Evolutionary conservation across 2,329 filamentous ascomycete genomes (phyloP), one percentile per base, ranked within the genome.

Genomic region (Cladosporium colombiae): DNA sequence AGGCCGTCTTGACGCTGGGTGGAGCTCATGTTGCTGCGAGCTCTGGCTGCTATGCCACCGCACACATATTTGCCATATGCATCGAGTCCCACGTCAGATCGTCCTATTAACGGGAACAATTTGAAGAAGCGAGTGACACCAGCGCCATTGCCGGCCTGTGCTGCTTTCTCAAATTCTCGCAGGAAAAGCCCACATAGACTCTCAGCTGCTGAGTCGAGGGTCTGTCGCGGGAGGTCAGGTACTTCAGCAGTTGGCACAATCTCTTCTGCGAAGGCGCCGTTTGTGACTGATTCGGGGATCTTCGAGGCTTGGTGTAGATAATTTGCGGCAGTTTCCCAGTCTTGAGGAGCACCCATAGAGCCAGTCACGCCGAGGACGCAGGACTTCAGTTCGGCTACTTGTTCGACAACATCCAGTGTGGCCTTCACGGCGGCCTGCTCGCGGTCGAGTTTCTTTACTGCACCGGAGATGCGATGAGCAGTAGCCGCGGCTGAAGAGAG

Each of bases 111-210:
- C 18, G 95, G 95, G 73, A 99, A 99, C 44, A 99, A 83, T 81
- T 99, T 99, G 82, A 99, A 99, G 82, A 99, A 99, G 50, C 95
- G 85, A 1, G 95, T 97, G 62, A 99, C 92, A 76, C 91, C 92
- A 27, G 91, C 86, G 3, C 92, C 93, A 73, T 98, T 93, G n/a
- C 87, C 90, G 50, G 95, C 93, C 68, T 87, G 85, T 1, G 93
- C 91, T 0, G 95, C 95, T 78, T 90, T 95, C 74, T 98, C 93
- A 72, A 99, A 99, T 80, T 99, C 95, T 67, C 94, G 86, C 75
- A 98, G 79, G 79, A 99, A 99, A 66, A 99, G 82, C 0, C 88
- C 90, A 75, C 95, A 98, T 60, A 99, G 81, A 68, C 91, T 95
- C 80, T 97, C 93, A 67, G 92, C 91, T 0, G 95, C 93, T 71